Evolutionary conservation across 495 filamentous ascomycete genomes (phyloP), one percentile per base, ranked within the genome.

Genomic region (Xanthoparmelia taractica): DNA sequence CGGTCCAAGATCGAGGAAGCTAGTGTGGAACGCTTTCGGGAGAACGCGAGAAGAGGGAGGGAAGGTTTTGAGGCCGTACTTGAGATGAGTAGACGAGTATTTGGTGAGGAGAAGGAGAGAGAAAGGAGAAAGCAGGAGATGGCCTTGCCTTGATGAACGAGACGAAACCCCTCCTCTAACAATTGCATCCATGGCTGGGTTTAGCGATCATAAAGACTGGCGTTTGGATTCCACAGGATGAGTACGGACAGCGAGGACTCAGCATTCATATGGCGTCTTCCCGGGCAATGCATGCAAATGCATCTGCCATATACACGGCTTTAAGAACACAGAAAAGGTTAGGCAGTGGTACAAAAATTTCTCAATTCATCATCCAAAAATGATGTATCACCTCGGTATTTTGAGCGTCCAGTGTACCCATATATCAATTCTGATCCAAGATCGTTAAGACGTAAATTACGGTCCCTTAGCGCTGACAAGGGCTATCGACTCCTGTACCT

Each of bases 21-120:
- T 48, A 88, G 89, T 27, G 86, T 97, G 34, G 91, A 89, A 68
- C 76, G 90, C 59, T 97, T 98, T 75, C 79, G 83, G 50, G 90
- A 98, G 71, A 98, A 98, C 71, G 95, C 95, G 31, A 79, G 78
- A 66, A 88, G 87, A 72, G 50, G 47, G 25, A 50, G 87, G 59
- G 89, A 96, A 71, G 94, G 94, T 0, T 98, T 98, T 70, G 94
- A 98, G 73, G 83, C 85, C 55, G 94, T 98, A 41, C 80, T 98
- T 31, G 90, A 90, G 70, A 96, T 96, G 89, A 95, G 90, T 76
- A 80, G 93, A 64, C 84, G 89, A 66, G 95, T 92, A 27, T 98
- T 97, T 67, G 84, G 89, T 55, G 91, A 97, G 77, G 91, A 96
- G 77, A 84, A 83, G 68, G 87, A 92, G 68, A 75, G 73, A n/a